These are phyloP conservation scores for Phytopythium helicoides DNA, from an alignment of 352 stramenopile species.

Conservation along the genomic window DNA sequence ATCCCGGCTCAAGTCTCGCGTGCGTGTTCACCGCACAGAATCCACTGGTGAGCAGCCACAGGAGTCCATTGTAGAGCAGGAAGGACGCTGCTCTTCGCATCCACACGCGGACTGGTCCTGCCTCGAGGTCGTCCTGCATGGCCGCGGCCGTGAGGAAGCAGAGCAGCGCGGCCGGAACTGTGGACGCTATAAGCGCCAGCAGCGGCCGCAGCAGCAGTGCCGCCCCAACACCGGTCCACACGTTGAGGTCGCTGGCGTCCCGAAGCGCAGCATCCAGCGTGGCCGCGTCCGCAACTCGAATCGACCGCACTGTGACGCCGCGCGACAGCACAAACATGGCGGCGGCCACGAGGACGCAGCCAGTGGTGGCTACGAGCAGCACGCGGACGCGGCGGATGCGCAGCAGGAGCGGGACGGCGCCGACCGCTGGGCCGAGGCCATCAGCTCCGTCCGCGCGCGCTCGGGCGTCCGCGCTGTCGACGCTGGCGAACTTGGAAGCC, in stretches of 20 bases:
- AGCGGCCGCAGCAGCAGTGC: slow-evolving; percentile 46
- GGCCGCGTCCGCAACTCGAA: slow-evolving; percentile 10
- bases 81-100: slow-evolving; percentile 12
- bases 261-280: neutral
- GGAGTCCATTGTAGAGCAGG: slow-evolving; percentile 29
- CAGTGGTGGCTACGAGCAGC: slow-evolving; percentile 20
- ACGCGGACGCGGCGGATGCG: slow-evolving; percentile 38
- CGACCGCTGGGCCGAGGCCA: slow-evolving; percentile 6
- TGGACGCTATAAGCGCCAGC: slow-evolving; percentile 35
- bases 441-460: neutral
- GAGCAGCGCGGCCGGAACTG: slow-evolving; percentile 50
- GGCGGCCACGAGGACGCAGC: slow-evolving; percentile 14
- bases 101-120: neutral
- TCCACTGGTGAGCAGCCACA: slow-evolving; percentile 67
- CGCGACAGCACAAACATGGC: slow-evolving; percentile 29
- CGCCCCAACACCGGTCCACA: slow-evolving; percentile 33
- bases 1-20: slow-evolving; percentile 9
- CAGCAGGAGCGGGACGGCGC: slow-evolving; percentile 43
- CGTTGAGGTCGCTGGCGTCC: slow-evolving; percentile 29
- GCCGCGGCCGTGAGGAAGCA: slow-evolving; percentile 49
- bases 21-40: slow-evolving; percentile 59
- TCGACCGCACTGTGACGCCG: slow-evolving; percentile 36
- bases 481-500: slow-evolving; percentile 8
- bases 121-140: slow-evolving; percentile 36
- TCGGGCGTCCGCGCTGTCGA: neutral